Evolutionary conservation across 352 stramenopile genomes (phyloP), one percentile per base, ranked within the genome.

Genomic region (Phytophthora nicotianae): DNA sequence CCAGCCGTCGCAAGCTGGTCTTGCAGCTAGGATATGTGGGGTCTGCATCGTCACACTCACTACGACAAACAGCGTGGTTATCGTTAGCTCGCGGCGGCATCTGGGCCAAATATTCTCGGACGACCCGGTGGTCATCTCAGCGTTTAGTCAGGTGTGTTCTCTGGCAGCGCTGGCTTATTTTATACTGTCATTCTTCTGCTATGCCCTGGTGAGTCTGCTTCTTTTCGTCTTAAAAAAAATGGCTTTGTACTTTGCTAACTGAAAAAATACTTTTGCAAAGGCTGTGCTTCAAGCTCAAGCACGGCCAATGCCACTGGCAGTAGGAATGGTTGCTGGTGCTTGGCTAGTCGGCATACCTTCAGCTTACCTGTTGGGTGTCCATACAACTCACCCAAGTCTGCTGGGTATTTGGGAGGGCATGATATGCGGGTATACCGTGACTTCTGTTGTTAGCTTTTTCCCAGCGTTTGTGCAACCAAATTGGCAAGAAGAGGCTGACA

Each of bases 101-200:
- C 68, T 96, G 13, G 86, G 82, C 23, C 59, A 48, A 23, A 80
- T 96, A 40, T 95, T 94, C 65, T 91, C 80, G 9, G 68, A 91
- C 13, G 70, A 93, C 58, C 37, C 72, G 14, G 55, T 51, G 1
- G 78, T 96, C 21, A 78, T 88, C 29, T 49, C 74, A 0, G 83
- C 64, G 10, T 86, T 93, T 43, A 61, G 58, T 6, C 72, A 87
- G 43, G 78, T 96, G 26, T 81, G 68, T 13, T 57, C 70, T 24
- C 65, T 92, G 10, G 72, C 83, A 4, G 77, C 72, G 2, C 46
- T 88, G 13, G 83, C 74, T n/a, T 96, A 95, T 67, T 54, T 83
- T 23, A 68, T 86, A 10, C 67, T 96, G 21, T 70, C 61, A 10
- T 86, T 95, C 61, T 94, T 94, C 65, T 96, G 86, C 74, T 88